These are phyloP conservation scores for Glonium stellatum DNA, from an alignment of 495 filamentous ascomycete species.

Conservation along the genomic window DNA sequence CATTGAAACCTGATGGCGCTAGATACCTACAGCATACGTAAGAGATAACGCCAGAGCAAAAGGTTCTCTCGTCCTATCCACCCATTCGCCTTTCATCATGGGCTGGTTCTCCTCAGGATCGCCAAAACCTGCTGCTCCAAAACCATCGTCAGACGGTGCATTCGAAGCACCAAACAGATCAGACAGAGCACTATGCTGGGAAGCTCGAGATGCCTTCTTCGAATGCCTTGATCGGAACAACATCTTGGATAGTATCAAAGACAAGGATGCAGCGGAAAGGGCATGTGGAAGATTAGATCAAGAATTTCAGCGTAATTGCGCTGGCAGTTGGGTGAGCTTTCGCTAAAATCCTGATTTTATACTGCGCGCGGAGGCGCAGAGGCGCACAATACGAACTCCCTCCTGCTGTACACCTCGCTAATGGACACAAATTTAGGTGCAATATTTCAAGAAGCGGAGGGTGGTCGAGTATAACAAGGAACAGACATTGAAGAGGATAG, in stretches of 20 bases:
- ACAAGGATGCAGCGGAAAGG: conserved; percentile 55
- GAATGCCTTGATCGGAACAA: conserved; percentile 69
- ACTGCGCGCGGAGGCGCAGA: neutral
- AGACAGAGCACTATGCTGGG: conserved; percentile 77
- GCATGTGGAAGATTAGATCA: conserved; percentile 58
- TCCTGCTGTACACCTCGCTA: conserved; percentile 1
- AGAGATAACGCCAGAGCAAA: neutral
- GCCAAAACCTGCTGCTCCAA: conserved; percentile 13
- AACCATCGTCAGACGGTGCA: conserved; percentile 50
- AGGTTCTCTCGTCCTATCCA: neutral
- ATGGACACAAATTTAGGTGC: conserved; percentile 53
- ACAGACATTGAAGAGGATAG: conserved; percentile 66
- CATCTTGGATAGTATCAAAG: conserved; percentile 78
- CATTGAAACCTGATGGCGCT: neutral
- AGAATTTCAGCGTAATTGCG: conserved; percentile 70
- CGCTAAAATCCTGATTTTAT: neutral
- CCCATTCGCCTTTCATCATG: conserved; percentile 22
- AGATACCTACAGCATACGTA: neutral
- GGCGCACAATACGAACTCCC: too few relatives aligned
- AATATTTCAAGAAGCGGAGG: conserved; percentile 93
- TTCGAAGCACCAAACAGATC: conserved; percentile 68
- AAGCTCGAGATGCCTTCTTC: conserved; percentile 79
- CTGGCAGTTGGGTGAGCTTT: conserved; percentile 66
- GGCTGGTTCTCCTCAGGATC: conserved; percentile 31
- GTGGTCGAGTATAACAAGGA: conserved; percentile 86